Evolutionary conservation across 257 asterid genomes (phyloP).

Genomic region (Solanum sejunctum): DNA sequence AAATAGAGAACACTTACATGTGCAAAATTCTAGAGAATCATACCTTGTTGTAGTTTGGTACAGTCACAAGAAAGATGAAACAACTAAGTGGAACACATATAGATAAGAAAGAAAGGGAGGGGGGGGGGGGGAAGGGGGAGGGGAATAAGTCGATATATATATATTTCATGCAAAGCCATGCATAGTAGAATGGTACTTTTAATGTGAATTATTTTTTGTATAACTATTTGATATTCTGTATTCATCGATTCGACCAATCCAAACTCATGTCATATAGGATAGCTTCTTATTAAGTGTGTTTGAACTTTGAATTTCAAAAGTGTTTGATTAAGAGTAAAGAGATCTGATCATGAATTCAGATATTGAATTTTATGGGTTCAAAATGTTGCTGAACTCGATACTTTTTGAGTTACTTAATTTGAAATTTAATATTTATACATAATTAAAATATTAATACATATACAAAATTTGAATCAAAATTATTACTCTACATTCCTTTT

Average conservation of each 20-base stretch:
- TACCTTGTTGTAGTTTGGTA: not conserved
- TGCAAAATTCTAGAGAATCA: not conserved
- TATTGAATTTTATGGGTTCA: not conserved
- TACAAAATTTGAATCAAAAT: not conserved
- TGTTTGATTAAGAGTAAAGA: not conserved
- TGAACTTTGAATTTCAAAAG: not conserved
- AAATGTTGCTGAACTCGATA: not conserved
- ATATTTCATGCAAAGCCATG: not conserved
- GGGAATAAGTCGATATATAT: too few relatives aligned
- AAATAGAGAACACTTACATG: not conserved
- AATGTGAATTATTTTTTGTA: not conserved
- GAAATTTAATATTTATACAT: too few relatives aligned
- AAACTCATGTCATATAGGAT: not conserved
- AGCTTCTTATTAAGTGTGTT: not conserved
- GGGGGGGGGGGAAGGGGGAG: too few relatives aligned
- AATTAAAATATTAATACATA: not conserved
- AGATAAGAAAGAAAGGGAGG: too few relatives aligned
- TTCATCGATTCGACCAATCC: not conserved
- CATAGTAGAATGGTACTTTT: not conserved
- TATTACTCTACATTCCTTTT: not conserved
- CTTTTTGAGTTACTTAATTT: not conserved
- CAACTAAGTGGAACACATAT: not conserved
- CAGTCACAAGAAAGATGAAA: not conserved
- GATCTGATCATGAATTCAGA: not conserved
- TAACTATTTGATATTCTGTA: accelerated